phyloP scores from a whole-genome alignment of 495 filamentous ascomycete genomes.

The Aspergillus campestris region DNA sequence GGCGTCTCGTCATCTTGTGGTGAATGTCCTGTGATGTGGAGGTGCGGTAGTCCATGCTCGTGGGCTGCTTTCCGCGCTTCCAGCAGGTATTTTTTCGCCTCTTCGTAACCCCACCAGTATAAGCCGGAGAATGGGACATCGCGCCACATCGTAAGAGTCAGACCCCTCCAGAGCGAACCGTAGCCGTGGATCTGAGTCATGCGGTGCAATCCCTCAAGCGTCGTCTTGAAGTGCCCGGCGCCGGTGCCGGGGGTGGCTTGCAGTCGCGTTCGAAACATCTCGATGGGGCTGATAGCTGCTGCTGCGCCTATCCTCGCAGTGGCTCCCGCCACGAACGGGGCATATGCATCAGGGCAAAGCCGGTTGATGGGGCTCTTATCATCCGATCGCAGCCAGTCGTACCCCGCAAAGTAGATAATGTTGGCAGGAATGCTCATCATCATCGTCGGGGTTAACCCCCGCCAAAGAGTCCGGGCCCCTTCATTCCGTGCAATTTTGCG shows the following conservation, averaged over 20 bases:
- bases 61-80: conserved; percentile 50
- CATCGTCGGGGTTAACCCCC: conserved; percentile 83
- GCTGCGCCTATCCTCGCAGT: conserved; percentile 73
- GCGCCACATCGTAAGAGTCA: conserved; percentile 88
- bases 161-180: conserved; percentile 80
- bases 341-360: conserved; percentile 52
- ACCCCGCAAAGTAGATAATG: conserved; percentile 98
- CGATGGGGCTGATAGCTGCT: conserved; percentile 76
- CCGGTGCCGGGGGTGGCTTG: conserved; percentile 58
- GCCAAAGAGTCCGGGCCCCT: conserved; percentile 79
- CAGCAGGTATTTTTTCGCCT: conserved; percentile 55
- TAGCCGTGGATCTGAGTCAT: conserved; percentile 76
- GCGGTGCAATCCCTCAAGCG: conserved; percentile 60
- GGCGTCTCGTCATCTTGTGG: conserved; percentile 41
- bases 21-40: conserved; percentile 7
- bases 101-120: conserved; percentile 97
- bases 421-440: conserved; percentile 93
- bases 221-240: conserved; percentile 60
- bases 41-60: conserved; percentile 15
- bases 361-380: conserved; percentile 56
- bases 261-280: conserved; percentile 90
- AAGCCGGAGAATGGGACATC: conserved; percentile 95
- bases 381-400: conserved; percentile 81
- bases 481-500: conserved; percentile 96
- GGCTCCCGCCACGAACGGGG: conserved; percentile 72